Base-by-base conservation (phyloP, 768 basidiomycete species). In the Obba rivulosa region DNA sequence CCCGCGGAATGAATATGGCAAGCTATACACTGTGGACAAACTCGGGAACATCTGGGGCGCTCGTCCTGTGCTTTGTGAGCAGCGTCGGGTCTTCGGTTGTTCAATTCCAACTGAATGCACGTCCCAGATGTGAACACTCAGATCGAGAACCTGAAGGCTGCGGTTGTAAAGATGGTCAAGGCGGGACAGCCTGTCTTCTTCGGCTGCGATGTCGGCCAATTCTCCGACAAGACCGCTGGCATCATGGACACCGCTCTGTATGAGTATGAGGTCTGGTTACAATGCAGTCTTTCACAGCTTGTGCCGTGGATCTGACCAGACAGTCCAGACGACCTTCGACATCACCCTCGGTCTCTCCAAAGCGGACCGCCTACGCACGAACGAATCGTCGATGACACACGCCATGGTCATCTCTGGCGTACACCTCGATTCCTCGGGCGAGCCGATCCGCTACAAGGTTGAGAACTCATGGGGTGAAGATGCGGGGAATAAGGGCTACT, bases 381-480 rank as follows among this genome's bases (percentile, higher is more conserved):
- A 81, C 45, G 93, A 97, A 59, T 89, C 87, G 0, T 65, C 85
- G 25, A 95, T 96, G 93, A 97, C 93, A 1, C 94, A 97, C 63
- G 92, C 92, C 54, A 88, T 92, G 90, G 91, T 95, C 37, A 94
- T 97, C 63, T 84, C 87, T 16, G 94, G 80, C 16, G 94, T 94
- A 16, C 94, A 97, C 62, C 70, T 96, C 42, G 92, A 94, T 60
- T 66, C 70, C 11, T 62, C 65, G 2, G 91, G 90, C 45, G 80
- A 78, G 49, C 85, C 92, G 0, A 67, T 94, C 17, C 78, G 92
- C n/a, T 98, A 92, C 78, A 91, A 92, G 68, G 90, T 98, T 17
- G 95, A 98, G 75, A 98, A 98, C 71, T 87, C 85, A 3, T 98
- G 95, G 95, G 88, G 90, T 14, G 81, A 83, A 22, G 69, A 69